Evolutionary conservation across 495 filamentous ascomycete genomes (phyloP).

Genomic region (Trichoderma gamsii): DNA sequence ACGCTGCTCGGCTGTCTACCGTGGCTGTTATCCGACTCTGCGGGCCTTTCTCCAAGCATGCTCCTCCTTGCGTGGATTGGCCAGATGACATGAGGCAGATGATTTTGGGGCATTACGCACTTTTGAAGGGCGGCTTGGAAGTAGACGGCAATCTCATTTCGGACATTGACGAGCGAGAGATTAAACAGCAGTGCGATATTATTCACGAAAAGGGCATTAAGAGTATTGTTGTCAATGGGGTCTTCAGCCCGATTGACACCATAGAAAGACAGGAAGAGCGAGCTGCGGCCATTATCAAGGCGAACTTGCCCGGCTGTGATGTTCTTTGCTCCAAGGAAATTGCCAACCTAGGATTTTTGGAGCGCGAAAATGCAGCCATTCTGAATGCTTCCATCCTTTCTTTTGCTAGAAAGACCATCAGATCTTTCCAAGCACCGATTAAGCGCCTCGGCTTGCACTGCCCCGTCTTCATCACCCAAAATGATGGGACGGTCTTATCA

Average conservation of each 20-base stretch:
- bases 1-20: slow-evolving; percentile 42
- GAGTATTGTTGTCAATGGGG: slow-evolving; percentile 49
- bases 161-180: slow-evolving; percentile 42
- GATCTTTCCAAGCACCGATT: slow-evolving; percentile 41
- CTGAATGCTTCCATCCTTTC: slow-evolving; percentile 49
- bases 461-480: slow-evolving; percentile 51
- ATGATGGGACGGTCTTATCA: slow-evolving; percentile 49
- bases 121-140: slow-evolving; percentile 43
- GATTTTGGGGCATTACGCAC: slow-evolving; percentile 41
- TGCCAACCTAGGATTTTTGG: slow-evolving; percentile 46
- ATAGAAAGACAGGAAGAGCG: slow-evolving; percentile 43
- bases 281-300: slow-evolving; percentile 36
- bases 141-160: slow-evolving; percentile 45
- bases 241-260: slow-evolving; percentile 53
- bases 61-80: slow-evolving; percentile 49
- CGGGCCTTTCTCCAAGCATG: slow-evolving; percentile 48
- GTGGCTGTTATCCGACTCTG: slow-evolving; percentile 53
- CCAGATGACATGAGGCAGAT: slow-evolving; percentile 39
- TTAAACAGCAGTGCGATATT: slow-evolving; percentile 34
- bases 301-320: slow-evolving; percentile 41
- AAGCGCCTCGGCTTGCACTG: slow-evolving; percentile 41
- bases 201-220: slow-evolving; percentile 41
- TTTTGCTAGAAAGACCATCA: slow-evolving; percentile 46
- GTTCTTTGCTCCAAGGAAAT: slow-evolving; percentile 46
- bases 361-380: slow-evolving; percentile 52